phyloP scores from a whole-genome alignment of 768 basidiomycete species.

The Boletus rubroflammeus region DNA sequence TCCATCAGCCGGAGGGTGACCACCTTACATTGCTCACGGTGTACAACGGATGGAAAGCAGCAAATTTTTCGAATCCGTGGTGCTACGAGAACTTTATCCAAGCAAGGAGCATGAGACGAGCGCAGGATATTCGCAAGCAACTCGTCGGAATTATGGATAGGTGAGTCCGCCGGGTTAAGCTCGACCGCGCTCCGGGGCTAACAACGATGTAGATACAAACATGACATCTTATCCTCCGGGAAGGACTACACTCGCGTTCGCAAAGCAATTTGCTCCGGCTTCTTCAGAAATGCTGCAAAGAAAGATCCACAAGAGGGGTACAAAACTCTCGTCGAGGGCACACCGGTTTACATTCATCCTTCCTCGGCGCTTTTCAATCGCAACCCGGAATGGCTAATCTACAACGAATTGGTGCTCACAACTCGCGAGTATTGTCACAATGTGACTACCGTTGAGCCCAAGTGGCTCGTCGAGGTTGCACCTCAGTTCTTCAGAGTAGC shows the following conservation, averaged over 20 bases:
- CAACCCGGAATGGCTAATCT: conserved; percentile 92
- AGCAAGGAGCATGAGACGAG: conserved; percentile 93
- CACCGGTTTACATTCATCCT: conserved; percentile 98
- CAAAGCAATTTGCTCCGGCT: conserved; percentile 94
- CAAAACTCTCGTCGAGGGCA: conserved; percentile 95
- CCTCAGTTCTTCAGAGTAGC: conserved; percentile 99
- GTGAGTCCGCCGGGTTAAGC: conserved; percentile 40
- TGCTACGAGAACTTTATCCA: conserved; percentile 99
- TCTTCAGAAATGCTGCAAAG: conserved; percentile 97
- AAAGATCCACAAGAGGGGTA: conserved; percentile 98
- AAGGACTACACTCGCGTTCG: conserved; percentile 90
- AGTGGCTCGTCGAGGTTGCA: conserved; percentile 97
- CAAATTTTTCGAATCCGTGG: conserved; percentile 97
- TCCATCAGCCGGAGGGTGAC: conserved; percentile 98
- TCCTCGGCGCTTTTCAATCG: conserved; percentile 97
- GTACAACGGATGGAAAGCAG: conserved; percentile 97
- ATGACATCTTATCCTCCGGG: conserved; percentile 92
- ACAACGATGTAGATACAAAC: conserved; percentile 70
- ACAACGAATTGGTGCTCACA: conserved; percentile 94
- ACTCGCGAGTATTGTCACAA: conserved; percentile 95
- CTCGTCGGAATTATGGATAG: conserved; percentile 98
- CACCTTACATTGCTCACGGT: conserved; percentile 89
- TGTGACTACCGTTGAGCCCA: conserved; percentile 94
- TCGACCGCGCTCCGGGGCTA: neutral
- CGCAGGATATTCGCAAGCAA: conserved; percentile 97